Evolutionary conservation across 1,284 basidiomycete species (phyloP), one percentile per base, ranked within the genome.

Genomic region (Cystobasidium slooffiae): DNA sequence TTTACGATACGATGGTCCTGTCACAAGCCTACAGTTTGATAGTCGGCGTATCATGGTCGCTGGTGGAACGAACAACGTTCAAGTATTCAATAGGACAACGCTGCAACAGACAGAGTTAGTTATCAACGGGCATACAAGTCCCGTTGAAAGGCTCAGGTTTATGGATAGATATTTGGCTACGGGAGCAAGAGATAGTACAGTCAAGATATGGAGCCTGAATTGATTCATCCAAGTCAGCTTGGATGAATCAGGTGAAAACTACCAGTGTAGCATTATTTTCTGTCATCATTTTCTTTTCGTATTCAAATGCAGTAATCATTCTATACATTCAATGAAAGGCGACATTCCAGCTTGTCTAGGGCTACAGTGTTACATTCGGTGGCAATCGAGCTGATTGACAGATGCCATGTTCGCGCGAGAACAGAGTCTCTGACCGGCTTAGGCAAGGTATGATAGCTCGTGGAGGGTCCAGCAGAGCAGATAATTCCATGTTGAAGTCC

Each of bases 81-180:
- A 95, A 92, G 88, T 96, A 55, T 99, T 94, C 84, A 99, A 99
- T 83, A 90, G 96, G 44, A 98, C 94, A 16, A 94, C 91, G 75
- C 89, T 91, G 85, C 92, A 95, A 81, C 90, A 94, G 77, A 91
- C 91, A 10, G 87, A 90, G 47, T 84, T 99, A 68, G 82, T 87
- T 56, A 91, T 91, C 24, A 97, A 98, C 81, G 97, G 96, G 12
- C 97, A 99, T 82, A 91, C 88, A 24, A 89, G 88, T 77, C 94
- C 95, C 0, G 91, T 90, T n/a, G 93, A 97, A 83, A 87, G 88
- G 77, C 84, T 99, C 78, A 87, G 96, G 68, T 99, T 97, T 83
- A 97, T 98, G 89, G 96, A 99, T 83, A 89, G 91, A 75, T 99
- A 98, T 83, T 86, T 97, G 63, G 90, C 94, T 51, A 91, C 92